A percentile compares a stretch with the other conserved stretches of the same genome.
These are phyloP conservation scores for Microcyclospora tardicrescens DNA, from an alignment of 2,329 filamentous ascomycete species.

Conservation along the genomic window DNA sequence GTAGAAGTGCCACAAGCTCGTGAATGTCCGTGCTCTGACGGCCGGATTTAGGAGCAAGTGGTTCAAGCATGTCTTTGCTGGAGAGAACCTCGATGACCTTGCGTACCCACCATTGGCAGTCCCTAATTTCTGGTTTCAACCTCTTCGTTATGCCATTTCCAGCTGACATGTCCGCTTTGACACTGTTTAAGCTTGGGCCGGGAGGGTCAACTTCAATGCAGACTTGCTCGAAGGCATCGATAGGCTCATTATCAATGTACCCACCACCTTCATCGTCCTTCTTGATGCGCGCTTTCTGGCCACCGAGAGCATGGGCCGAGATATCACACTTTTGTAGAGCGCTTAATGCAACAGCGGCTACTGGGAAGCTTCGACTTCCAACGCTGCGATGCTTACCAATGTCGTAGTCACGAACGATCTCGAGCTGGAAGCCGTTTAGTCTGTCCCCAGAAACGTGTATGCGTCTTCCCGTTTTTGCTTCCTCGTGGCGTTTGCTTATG, in stretches of 20 bases:
- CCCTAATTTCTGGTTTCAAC: slow-evolving; percentile 5
- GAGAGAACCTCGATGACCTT: slow-evolving; percentile 4
- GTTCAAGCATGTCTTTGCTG: slow-evolving; percentile 1
- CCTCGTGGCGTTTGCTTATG: background rate
- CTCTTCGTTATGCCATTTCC: background rate
- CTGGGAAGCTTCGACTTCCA: slow-evolving; percentile 1
- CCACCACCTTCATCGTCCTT: slow-evolving; percentile 10
- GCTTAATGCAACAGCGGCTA: slow-evolving; percentile 1
- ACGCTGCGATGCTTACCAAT: slow-evolving; percentile 6
- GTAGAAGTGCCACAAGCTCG: too few species aligned
- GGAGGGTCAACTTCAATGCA: slow-evolving; percentile 3
- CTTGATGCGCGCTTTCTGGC: slow-evolving; percentile 1
- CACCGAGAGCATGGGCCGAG: background rate
- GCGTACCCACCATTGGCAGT: slow-evolving; percentile 11
- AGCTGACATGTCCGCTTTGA: background rate
- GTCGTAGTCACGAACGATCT: slow-evolving; percentile 9
- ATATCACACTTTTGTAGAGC: background rate
- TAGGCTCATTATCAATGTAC: slow-evolving; percentile 6
- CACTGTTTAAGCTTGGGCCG: slow-evolving; percentile 7
- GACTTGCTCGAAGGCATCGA: slow-evolving; percentile 5
- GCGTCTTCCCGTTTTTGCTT: slow-evolving; percentile 4
- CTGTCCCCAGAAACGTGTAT: slow-evolving; percentile 10
- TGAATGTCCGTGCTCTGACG: too few species aligned
- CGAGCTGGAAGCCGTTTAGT: slow-evolving; percentile 9
- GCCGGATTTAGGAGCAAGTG: too few species aligned